Evolutionary conservation across 805 yeast genomes (phyloP).

Genomic region (Wickerhamiella azyma): DNA sequence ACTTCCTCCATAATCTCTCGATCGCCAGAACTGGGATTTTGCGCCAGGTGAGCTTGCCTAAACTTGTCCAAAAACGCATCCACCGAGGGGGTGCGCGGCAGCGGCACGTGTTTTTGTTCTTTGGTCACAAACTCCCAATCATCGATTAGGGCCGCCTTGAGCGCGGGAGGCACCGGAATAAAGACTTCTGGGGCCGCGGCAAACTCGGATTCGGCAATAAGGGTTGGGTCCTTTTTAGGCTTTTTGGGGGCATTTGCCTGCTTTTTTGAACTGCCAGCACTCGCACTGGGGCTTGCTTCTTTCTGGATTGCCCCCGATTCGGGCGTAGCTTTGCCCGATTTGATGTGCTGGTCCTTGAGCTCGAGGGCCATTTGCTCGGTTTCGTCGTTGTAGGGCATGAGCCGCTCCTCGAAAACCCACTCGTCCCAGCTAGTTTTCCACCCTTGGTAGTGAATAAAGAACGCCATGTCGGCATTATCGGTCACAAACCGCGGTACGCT

Average conservation of each 20-base stretch:
- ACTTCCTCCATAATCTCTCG: slow-evolving; percentile 52
- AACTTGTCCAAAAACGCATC: slow-evolving; percentile 43
- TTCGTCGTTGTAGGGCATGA: slow-evolving; percentile 55
- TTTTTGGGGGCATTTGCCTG: slow-evolving; percentile 5
- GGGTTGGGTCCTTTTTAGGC: slow-evolving; percentile 10
- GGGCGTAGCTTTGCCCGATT: slow-evolving; percentile 12
- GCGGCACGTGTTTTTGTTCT: slow-evolving; percentile 50
- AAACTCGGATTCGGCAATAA: slow-evolving; percentile 27
- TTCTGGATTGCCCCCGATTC: slow-evolving; percentile 6
- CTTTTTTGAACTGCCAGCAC: neutral
- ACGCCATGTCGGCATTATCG: slow-evolving; percentile 32
- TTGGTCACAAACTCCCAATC: slow-evolving; percentile 91
- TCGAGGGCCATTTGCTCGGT: slow-evolving; percentile 51
- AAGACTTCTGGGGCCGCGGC: slow-evolving; percentile 35
- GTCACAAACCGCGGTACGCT: slow-evolving; percentile 24
- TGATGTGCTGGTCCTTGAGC: slow-evolving; percentile 21
- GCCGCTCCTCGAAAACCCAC: slow-evolving; percentile 67
- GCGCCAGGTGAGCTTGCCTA: slow-evolving; percentile 20
- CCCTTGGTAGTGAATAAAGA: slow-evolving; percentile 78
- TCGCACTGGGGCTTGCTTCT: neutral
- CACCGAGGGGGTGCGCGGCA: slow-evolving; percentile 50
- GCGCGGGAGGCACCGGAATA: slow-evolving; percentile 45
- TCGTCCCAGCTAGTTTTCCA: slow-evolving; percentile 97
- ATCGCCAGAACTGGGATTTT: slow-evolving; percentile 22
- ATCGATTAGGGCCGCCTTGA: slow-evolving; percentile 64